A percentile compares a stretch with the other conserved stretches of the same genome.
Evolutionary conservation across 331 rosid species (phyloP).

Genomic region (Rhamnella rubrinervis): DNA sequence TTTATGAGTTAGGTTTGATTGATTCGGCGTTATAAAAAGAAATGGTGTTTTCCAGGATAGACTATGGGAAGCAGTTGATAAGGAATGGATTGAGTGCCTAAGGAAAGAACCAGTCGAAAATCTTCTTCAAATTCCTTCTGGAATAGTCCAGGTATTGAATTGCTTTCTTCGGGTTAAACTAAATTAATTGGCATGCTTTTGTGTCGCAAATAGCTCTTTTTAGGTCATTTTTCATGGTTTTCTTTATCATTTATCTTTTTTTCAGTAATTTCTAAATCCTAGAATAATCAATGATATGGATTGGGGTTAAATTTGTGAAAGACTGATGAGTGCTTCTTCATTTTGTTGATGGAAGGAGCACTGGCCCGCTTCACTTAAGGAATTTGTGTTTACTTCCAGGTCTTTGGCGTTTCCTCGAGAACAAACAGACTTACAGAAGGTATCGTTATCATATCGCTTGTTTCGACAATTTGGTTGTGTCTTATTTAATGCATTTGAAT

Average conservation of each 20-base stretch:
- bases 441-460: constrained; percentile 13
- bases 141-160: constrained; percentile 55
- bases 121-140: constrained; percentile 78
- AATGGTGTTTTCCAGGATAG: constrained; percentile 49
- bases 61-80: constrained; percentile 66
- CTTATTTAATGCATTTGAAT: no score
- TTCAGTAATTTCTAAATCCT: background rate
- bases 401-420: constrained; percentile 64
- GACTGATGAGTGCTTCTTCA: background rate
- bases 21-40: background rate
- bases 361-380: constrained; percentile 74
- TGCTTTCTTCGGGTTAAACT: background rate
- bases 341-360: constrained; percentile 50
- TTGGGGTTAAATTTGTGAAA: background rate
- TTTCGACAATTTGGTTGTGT: background rate
- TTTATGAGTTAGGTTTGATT: background rate
- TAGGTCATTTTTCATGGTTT: no score
- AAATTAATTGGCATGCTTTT: background rate
- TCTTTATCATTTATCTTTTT: no score
- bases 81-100: constrained; percentile 82
- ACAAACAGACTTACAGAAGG: constrained; percentile 57
- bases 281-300: background rate
- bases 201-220: no score
- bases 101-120: constrained; percentile 56
- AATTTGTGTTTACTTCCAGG: constrained; percentile 50